Evolutionary conservation across 1,139 yeast species (phyloP).

Genomic region (Pichia sp.): DNA sequence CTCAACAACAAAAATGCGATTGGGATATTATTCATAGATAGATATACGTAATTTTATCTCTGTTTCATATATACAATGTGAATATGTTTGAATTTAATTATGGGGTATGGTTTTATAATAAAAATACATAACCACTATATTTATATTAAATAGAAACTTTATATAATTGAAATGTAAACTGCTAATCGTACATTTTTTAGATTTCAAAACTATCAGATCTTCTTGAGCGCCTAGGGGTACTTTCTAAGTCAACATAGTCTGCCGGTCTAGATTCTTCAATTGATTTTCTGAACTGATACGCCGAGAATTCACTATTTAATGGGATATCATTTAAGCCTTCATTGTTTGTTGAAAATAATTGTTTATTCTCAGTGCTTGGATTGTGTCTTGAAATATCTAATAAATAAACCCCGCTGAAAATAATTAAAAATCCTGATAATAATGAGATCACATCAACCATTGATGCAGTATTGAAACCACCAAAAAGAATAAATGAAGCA

Average conservation of each 20-base stretch:
- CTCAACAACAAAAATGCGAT: too few relatives aligned
- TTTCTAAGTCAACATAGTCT: slow-evolving; percentile 30
- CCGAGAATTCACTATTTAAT: slow-evolving; percentile 79
- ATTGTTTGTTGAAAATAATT: slow-evolving; percentile 30
- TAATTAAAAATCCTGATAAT: slow-evolving; percentile 78
- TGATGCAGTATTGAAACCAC: slow-evolving; percentile 81
- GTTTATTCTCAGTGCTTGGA: slow-evolving; percentile 39
- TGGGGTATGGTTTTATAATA: background rate
- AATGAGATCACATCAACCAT: slow-evolving; percentile 80
- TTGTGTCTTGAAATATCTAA: slow-evolving; percentile 72
- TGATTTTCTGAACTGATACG: slow-evolving; percentile 53
- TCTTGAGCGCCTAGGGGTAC: slow-evolving; percentile 49
- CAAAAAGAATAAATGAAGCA: slow-evolving; percentile 81
- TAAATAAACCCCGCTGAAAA: slow-evolving; percentile 81
- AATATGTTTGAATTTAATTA: background rate
- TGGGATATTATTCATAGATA: background rate
- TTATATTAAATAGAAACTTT: background rate
- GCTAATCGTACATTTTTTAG: background rate
- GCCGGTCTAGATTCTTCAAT: slow-evolving; percentile 54
- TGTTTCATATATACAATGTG: background rate
- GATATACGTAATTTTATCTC: background rate
- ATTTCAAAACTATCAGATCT: slow-evolving; percentile 58
- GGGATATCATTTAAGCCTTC: slow-evolving; percentile 70
- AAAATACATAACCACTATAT: background rate
- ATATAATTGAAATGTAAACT: background rate